These are phyloP conservation scores for Aquilaria sinensis DNA, from an alignment of 345 rosid genomes.

Conservation along the genomic window DNA sequence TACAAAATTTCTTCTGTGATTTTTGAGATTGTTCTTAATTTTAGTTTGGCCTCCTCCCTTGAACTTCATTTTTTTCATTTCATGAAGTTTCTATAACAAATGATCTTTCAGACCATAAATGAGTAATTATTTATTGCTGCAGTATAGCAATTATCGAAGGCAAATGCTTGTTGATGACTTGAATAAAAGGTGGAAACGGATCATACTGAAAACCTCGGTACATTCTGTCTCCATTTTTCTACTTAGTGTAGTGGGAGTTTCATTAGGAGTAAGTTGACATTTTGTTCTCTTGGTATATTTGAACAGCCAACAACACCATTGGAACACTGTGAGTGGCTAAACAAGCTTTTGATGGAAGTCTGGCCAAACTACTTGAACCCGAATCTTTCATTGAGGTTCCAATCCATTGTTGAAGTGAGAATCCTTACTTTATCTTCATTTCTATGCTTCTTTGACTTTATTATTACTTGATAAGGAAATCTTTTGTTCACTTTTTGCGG, in stretches of 20 bases:
- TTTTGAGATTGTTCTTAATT: neutral
- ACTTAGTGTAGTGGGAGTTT: conserved; percentile 8
- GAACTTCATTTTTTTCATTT: no score
- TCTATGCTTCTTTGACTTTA: no score
- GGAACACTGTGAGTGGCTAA: conserved; percentile 91
- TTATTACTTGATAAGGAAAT: no score
- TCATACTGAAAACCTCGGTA: conserved; percentile 49
- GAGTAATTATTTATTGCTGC: conserved; percentile 8
- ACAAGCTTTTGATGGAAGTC: conserved; percentile 67
- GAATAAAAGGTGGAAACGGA: conserved; percentile 65
- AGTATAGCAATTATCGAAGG: conserved; percentile 67
- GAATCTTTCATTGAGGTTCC: conserved; percentile 56
- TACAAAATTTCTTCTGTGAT: neutral
- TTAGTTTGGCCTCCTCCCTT: no score
- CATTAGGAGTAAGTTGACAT: neutral
- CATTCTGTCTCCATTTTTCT: neutral
- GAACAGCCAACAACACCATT: conserved; percentile 65
- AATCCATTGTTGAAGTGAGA: conserved; percentile 68
- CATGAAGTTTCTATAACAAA: no score
- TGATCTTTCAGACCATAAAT: no score
- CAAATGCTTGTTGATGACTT: conserved; percentile 61
- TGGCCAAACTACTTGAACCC: conserved; percentile 59
- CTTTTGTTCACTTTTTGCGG: no score
- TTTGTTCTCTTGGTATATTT: conserved; percentile 8
- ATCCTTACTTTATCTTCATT: neutral